Conservation (phyloP, 2,329 filamentous ascomycete genomes). For the Arthrinium phaeospermum region DNA sequence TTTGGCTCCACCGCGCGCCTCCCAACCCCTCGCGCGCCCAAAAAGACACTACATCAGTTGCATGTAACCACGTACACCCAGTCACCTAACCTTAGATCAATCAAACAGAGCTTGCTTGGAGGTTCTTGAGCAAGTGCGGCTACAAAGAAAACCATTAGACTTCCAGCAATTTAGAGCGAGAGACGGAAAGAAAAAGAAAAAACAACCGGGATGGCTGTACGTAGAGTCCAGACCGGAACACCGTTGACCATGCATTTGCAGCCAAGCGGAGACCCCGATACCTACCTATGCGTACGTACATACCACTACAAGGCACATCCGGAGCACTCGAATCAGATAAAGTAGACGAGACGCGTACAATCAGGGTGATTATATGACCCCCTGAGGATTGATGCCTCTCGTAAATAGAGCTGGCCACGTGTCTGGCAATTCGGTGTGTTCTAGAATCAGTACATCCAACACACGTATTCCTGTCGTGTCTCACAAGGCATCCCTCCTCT, state of each 20-base stretch:
- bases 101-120: background rate
- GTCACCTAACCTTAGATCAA: background rate
- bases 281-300: background rate
- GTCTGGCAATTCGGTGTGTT: conserved; percentile 14
- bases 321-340: background rate
- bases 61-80: background rate
- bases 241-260: conserved; percentile 7
- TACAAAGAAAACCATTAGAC: background rate
- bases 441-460: conserved; percentile 13
- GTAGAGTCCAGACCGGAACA: conserved; percentile 7
- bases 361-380: background rate
- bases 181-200: background rate
- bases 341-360: background rate
- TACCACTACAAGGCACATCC: background rate
- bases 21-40: conserved; percentile 5
- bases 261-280: conserved; percentile 2
- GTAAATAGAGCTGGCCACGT: conserved; percentile 9
- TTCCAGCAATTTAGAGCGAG: background rate
- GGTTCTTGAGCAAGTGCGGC: too few species aligned
- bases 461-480: conserved; percentile 3
- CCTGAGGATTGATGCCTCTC: background rate
- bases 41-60: background rate
- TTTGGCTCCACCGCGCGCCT: conserved; percentile 4
- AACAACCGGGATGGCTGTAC: background rate
- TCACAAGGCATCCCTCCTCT: conserved; percentile 13